These are phyloP conservation scores for Eurotiales sp. DNA, from an alignment of 2,329 filamentous ascomycete genomes.

Conservation along the genomic window DNA sequence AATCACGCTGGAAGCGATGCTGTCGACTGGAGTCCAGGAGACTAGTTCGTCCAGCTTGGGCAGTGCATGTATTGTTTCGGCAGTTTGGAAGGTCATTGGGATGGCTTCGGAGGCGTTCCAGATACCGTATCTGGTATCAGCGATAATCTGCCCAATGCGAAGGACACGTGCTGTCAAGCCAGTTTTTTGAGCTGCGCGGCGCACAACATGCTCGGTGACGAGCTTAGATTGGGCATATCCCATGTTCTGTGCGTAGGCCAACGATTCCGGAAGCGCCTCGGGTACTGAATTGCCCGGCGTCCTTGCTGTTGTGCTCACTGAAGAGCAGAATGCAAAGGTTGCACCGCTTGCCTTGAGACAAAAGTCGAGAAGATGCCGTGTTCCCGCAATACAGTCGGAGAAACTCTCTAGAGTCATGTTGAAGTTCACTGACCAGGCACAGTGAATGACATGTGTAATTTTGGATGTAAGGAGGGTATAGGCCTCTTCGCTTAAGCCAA, in stretches of 20 bases:
- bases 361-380: conserved; percentile 43
- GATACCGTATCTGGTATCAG: conserved; percentile 44
- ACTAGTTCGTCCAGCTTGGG: conserved; percentile 43
- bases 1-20: conserved; percentile 1
- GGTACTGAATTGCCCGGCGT: conserved; percentile 28
- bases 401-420: conserved; percentile 55
- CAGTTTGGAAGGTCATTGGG: conserved; percentile 49
- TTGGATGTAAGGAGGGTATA: conserved; percentile 42
- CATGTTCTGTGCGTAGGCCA: conserved; percentile 38
- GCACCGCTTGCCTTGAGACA: conserved; percentile 33
- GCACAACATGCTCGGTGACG: conserved; percentile 37
- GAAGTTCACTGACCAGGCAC: conserved; percentile 66
- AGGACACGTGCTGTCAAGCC: conserved; percentile 36
- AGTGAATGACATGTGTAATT: conserved; percentile 56
- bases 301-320: conserved; percentile 42
- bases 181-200: conserved; percentile 28
- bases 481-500: conserved; percentile 46
- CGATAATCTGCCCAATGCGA: conserved; percentile 51
- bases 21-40: conserved; percentile 44
- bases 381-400: conserved; percentile 48
- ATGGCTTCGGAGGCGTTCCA: conserved; percentile 54
- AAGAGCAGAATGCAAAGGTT: conserved; percentile 51
- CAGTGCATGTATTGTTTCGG: conserved; percentile 41
- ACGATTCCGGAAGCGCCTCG: conserved; percentile 32
- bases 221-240: conserved; percentile 45